These are phyloP conservation scores for Penicillium canescens DNA, from an alignment of 495 filamentous ascomycete genomes.

Conservation along the genomic window DNA sequence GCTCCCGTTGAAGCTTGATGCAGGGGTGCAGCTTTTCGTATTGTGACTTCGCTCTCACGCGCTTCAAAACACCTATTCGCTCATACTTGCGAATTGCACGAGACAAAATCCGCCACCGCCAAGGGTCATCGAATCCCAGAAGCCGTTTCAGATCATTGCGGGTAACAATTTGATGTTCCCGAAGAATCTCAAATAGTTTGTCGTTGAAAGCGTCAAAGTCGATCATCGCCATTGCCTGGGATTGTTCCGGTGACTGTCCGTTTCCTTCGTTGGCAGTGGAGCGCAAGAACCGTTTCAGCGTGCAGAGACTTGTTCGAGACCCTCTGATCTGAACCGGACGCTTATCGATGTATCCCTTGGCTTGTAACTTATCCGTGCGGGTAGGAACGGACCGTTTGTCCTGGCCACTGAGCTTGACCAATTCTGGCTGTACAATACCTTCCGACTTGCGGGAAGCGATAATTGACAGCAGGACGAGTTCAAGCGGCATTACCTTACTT, in stretches of 20 bases:
- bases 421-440: constrained; percentile 77
- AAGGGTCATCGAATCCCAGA: constrained; percentile 57
- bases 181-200: constrained; percentile 48
- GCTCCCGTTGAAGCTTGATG: constrained; percentile 74
- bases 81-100: constrained; percentile 69
- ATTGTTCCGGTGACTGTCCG: constrained; percentile 8
- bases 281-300: constrained; percentile 59
- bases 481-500: constrained; percentile 60
- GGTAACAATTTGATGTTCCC: constrained; percentile 46
- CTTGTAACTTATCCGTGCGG: constrained; percentile 71
- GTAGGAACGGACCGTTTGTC: constrained; percentile 87
- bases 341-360: constrained; percentile 86
- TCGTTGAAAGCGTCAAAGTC: constrained; percentile 45
- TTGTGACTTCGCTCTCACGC: constrained; percentile 62
- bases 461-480: constrained; percentile 76
- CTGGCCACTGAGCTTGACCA: constrained; percentile 75
- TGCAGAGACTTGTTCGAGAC: constrained; percentile 66
- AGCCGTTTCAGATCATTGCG: constrained; percentile 63
- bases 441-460: constrained; percentile 70
- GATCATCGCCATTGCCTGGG: constrained; percentile 24
- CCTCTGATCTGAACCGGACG: constrained; percentile 62
- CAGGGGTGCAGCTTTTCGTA: constrained; percentile 53
- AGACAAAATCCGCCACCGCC: constrained; percentile 68
- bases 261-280: background rate
- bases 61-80: constrained; percentile 64